A percentile compares a stretch with the other conserved stretches of the same genome.
phyloP scores from a whole-genome alignment of 441 rosid species.

The Jatropha podagrica region DNA sequence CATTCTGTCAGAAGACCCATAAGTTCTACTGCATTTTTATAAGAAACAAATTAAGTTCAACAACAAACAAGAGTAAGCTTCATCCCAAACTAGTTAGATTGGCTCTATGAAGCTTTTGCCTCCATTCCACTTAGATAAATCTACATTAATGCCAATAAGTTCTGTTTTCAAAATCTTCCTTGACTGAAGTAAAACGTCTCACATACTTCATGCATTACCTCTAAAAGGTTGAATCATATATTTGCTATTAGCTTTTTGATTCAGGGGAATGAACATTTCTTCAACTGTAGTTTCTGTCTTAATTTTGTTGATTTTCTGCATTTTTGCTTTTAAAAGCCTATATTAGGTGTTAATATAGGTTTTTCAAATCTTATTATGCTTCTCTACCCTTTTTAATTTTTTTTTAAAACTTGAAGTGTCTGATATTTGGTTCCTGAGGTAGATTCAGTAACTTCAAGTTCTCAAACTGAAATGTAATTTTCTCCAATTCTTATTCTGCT shows the following conservation, averaged over 20 bases:
- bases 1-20: background rate
- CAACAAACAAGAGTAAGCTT: no score
- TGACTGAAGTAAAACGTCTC: background rate
- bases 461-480: background rate
- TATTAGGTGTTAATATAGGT: background rate
- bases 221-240: background rate
- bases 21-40: background rate
- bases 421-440: no score
- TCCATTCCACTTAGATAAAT: no score
- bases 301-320: background rate
- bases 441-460: no score
- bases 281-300: background rate
- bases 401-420: no score
- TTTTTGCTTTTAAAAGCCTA: background rate
- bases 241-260: background rate
- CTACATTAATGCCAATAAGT: background rate
- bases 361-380: no score
- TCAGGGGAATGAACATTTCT: slow-evolving; percentile 13
- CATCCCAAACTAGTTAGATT: no score
- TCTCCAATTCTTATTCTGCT: background rate
- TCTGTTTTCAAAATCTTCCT: background rate
- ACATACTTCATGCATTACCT: background rate
- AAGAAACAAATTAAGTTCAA: background rate
- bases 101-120: no score
- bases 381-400: no score